Evolutionary conservation across 495 filamentous ascomycete species (phyloP), one percentile per base, ranked within the genome.

Genomic region (Penicillium daleae): DNA sequence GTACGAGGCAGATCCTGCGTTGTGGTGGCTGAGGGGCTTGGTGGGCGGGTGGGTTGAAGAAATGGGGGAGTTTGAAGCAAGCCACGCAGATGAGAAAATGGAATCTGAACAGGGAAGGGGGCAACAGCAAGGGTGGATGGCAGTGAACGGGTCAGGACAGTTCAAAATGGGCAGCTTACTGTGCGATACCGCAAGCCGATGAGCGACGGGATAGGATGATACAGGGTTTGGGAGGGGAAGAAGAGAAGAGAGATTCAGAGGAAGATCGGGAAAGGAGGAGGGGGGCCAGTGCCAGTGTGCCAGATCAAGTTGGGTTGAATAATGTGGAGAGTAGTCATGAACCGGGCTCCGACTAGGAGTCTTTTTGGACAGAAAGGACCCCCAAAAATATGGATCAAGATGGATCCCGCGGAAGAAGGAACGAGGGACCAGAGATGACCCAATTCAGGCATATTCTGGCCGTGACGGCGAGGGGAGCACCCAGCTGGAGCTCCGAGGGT

Each of bases 391-490:
- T 21, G 33, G 53, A 56, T 37, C n/a, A 40, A 37, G 12, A 27
- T n/a, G 32, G 32, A 32, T 50, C 32, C 29, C 17, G n/a, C n/a
- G 19, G 44, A 29, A 8, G 15, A 12, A 26, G 46, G 35, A 37
- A 39, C 15, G 21, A 7, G 55, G 13, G 24, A 31, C 9, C 27
- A 21, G 39, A 3, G 35, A 26, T 60, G 21, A 42, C 33, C 57
- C 57, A 61, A 46, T 64, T 49, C 56, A 60, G 31, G 31, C 60
- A 56, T 69, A 63, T 66, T 66, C 65, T 67, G 59, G 61, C 24
- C 59, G 62, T 61, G 58, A 58, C 61, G 46, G 58, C 40, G 61
- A 56, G 61, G 61, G 26, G 40, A 59, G 31, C 32, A 35, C 22
- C 50, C 27, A 50, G 42, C 29, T 56, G 57, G 58, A 64, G 61